phyloP scores from a whole-genome alignment of 225 moss, liverwort and hornwort species.

The Pseudisothecium myosuroides region DNA sequence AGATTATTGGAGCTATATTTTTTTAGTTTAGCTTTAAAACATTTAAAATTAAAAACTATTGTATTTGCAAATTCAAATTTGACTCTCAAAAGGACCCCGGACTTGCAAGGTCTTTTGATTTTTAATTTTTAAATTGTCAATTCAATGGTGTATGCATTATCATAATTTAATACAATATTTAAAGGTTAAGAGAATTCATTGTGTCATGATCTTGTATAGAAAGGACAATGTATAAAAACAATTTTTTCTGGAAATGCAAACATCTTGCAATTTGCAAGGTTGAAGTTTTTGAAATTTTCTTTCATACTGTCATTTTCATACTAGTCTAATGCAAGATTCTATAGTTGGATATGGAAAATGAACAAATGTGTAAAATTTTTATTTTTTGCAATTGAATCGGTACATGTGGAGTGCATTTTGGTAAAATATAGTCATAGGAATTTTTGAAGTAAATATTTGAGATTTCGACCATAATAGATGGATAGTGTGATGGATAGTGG shows the following conservation, averaged over 20 bases:
- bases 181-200: rapidly evolving
- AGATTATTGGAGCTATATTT: neutral
- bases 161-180: too few relatives aligned
- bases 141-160: neutral
- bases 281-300: neutral
- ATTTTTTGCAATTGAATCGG: neutral
- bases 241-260: neutral
- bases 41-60: neutral
- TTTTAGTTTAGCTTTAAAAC: neutral
- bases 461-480: rapidly evolving
- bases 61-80: neutral
- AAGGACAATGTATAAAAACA: neutral
- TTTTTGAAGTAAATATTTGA: neutral
- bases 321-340: neutral
- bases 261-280: neutral
- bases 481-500: neutral
- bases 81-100: neutral
- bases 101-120: neutral
- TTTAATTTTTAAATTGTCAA: neutral
- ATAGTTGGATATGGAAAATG: neutral
- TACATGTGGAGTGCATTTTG: neutral
- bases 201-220: neutral
- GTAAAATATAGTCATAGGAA: neutral
- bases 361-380: neutral
- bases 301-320: neutral